Evolutionary conservation across 148 eudicot species (phyloP), one percentile per base, ranked within the genome.

Genomic region (Rhododendron ferrugineum): DNA sequence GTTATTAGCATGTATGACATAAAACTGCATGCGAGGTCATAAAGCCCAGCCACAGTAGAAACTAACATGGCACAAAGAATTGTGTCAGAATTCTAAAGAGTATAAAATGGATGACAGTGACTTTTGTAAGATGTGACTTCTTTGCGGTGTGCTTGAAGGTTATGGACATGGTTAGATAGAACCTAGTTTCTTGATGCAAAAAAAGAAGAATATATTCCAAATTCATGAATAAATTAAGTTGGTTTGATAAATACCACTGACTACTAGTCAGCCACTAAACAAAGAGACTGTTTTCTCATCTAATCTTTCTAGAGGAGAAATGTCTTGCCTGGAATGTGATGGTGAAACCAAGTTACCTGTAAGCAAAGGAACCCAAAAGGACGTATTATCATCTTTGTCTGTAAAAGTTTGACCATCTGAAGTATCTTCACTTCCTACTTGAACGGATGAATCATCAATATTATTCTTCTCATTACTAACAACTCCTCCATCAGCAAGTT

Each of bases 401-500:
- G 81, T 84, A 78, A 83, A 85, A 60, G 85, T 70, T 86, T 91
- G 92, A 73, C 89, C 92, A 91, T 90, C 93, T 40, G 84, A 86
- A 85, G 88, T 84, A 81, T 86, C 89, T 70, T 87, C 90, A 56
- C 86, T 85, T 74, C 66, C 88, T 56, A 83, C 84, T 85, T 85
- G 85, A 83, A 82, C 56, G 70, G 91, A 88, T 50, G 90, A 88
- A 83, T 87, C 89, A 84, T 90, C 91, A 88, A 88, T 89, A 81
- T 89, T 90, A 75, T 80, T 90, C 75, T 92, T 92, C 86, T 91
- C 94, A 83, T 88, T 90, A 88, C 91, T 90, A 88, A 92, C 91
- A 86, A 97, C 90, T 73, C 96, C 98, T 37, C 98, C 99, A 79
- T 97, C 98, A 26, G 99, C 98, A 88, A 97, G 97, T 89, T 97